phyloP scores from a whole-genome alignment of 2,329 filamentous ascomycete species.

The Dactylellina leptospora region DNA sequence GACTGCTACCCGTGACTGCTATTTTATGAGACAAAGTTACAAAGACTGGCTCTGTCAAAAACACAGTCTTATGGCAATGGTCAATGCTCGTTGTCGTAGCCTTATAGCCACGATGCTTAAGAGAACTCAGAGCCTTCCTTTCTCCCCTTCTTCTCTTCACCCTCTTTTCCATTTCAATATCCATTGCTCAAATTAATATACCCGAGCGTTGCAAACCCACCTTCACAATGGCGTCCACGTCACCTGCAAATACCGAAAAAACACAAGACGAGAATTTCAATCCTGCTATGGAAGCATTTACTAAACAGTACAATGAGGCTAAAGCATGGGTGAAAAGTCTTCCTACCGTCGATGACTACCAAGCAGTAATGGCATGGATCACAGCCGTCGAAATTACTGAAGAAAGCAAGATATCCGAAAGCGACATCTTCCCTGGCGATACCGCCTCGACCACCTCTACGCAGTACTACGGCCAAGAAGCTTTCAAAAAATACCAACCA shows the following conservation, averaged over 20 bases:
- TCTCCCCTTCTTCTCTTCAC: neutral
- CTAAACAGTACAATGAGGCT: constrained; percentile 9
- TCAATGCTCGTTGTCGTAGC: too few relatives aligned
- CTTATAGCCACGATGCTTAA: too few relatives aligned
- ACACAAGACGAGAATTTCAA: neutral
- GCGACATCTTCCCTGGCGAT: constrained; percentile 24
- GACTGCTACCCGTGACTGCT: too few relatives aligned
- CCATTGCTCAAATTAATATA: neutral
- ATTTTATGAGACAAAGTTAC: too few relatives aligned
- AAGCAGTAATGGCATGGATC: constrained; percentile 32
- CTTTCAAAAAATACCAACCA: constrained; percentile 42
- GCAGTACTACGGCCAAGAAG: constrained; percentile 41
- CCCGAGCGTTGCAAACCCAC: too few relatives aligned
- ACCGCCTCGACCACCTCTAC: constrained; percentile 45
- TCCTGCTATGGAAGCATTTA: constrained; percentile 2
- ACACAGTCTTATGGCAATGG: too few relatives aligned
- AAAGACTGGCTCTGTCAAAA: too few relatives aligned
- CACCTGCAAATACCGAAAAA: neutral
- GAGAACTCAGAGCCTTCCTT: too few relatives aligned
- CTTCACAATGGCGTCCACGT: neutral
- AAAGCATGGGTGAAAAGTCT: neutral
- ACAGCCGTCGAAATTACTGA: constrained; percentile 10
- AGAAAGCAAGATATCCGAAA: constrained; percentile 26
- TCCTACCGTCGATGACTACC: constrained; percentile 7
- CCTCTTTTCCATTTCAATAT: neutral